These are phyloP conservation scores for Backusella sp. DNA, from an alignment of 192 early-diverging fungal genomes.

Conservation along the genomic window DNA sequence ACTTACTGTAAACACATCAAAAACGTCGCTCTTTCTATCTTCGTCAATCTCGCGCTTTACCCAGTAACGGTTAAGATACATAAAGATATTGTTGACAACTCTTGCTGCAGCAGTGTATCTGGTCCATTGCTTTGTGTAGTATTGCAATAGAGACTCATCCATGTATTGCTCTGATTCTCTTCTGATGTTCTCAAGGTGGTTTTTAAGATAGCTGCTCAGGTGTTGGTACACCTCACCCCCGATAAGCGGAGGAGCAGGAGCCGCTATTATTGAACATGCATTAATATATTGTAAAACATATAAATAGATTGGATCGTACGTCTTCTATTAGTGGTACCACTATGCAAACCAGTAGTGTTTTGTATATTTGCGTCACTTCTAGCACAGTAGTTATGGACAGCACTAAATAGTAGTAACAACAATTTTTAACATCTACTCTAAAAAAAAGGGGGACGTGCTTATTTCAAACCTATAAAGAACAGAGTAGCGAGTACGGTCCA, in stretches of 20 bases:
- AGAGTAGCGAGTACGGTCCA: constrained; percentile 77
- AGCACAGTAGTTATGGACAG: constrained; percentile 32
- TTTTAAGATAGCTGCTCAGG: constrained; percentile 52
- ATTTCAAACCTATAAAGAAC: constrained; percentile 76
- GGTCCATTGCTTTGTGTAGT: constrained; percentile 88
- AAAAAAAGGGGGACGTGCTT: neutral
- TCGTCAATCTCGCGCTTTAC: constrained; percentile 96
- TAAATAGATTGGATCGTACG: neutral
- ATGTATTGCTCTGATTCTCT: constrained; percentile 58
- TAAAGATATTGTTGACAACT: constrained; percentile 88
- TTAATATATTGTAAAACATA: neutral
- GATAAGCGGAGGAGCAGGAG: constrained; percentile 50
- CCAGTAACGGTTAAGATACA: constrained; percentile 97
- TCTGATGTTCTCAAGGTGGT: constrained; percentile 49
- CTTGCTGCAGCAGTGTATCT: constrained; percentile 84
- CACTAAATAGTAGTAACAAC: neutral
- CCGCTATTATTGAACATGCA: neutral
- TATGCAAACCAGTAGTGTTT: constrained; percentile 1
- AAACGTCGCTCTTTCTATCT: constrained; percentile 78
- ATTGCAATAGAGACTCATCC: constrained; percentile 83
- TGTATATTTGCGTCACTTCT: constrained; percentile 10
- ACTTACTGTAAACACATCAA: constrained; percentile 91
- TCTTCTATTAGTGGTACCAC: neutral
- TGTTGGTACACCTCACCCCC: constrained; percentile 55
- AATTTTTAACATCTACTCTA: no score